Evolutionary conservation across 2,329 filamentous ascomycete genomes (phyloP).

Genomic region (Aspergillus candidus): DNA sequence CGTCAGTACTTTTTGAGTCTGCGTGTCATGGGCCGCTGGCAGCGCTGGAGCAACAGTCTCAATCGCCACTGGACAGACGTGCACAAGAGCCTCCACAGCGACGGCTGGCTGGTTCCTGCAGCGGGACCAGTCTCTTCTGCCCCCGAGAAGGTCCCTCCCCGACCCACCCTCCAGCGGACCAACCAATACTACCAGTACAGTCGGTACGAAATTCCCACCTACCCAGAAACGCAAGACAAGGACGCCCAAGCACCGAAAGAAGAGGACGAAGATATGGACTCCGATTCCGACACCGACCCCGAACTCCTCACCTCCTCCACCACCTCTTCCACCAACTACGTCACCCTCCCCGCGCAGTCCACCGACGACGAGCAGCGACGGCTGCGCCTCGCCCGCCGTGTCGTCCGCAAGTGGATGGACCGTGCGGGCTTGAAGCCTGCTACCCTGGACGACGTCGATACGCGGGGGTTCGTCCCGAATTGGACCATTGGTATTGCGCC

Average conservation of each 20-base stretch:
- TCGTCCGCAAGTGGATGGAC: constrained; percentile 67
- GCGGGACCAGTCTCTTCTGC: constrained; percentile 25
- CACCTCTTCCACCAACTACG: constrained; percentile 29
- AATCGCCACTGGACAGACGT: constrained; percentile 61
- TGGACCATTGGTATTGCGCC: constrained; percentile 81
- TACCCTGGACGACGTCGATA: constrained; percentile 46
- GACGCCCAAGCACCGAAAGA: constrained; percentile 38
- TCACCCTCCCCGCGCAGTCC: constrained; percentile 33
- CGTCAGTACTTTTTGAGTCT: constrained; percentile 88
- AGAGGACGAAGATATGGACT: constrained; percentile 39
- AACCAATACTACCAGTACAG: constrained; percentile 27
- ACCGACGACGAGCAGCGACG: constrained; percentile 50
- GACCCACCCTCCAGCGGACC: constrained; percentile 16
- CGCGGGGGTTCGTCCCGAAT: constrained; percentile 54
- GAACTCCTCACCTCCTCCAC: constrained; percentile 34
- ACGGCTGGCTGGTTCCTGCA: constrained; percentile 45
- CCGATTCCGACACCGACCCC: constrained; percentile 38
- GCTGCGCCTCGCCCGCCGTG: constrained; percentile 60
- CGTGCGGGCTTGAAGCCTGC: constrained; percentile 55
- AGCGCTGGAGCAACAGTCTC: constrained; percentile 59
- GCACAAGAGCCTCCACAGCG: constrained; percentile 54
- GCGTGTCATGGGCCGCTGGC: constrained; percentile 75
- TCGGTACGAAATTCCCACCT: constrained; percentile 16
- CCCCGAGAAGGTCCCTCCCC: constrained; percentile 19
- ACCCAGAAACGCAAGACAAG: constrained; percentile 2